These are phyloP conservation scores for Microdochium bolleyi DNA, from an alignment of 2,329 filamentous ascomycete species.

Conservation along the genomic window DNA sequence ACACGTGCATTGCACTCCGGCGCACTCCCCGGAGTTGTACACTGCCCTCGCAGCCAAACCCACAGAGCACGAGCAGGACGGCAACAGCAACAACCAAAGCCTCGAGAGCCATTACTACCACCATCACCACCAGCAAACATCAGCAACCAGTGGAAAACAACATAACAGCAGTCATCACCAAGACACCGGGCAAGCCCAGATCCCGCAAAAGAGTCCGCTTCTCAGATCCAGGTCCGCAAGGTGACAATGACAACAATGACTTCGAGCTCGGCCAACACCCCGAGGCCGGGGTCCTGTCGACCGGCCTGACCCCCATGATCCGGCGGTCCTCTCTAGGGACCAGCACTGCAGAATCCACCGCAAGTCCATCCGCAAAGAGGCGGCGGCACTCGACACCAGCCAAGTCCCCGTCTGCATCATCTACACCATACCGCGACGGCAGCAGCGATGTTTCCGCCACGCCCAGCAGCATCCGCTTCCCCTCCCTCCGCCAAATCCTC, in stretches of 20 bases:
- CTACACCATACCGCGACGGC: constrained; percentile 7
- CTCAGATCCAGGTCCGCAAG: constrained; percentile 44
- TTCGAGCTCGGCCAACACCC: constrained; percentile 14
- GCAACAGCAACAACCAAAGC: neutral
- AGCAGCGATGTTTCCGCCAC: neutral
- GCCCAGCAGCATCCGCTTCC: constrained; percentile 34
- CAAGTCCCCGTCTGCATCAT: neutral
- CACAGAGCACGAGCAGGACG: constrained; percentile 3
- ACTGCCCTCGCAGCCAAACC: neutral
- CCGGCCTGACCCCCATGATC: constrained; percentile 52
- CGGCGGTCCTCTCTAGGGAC: constrained; percentile 36
- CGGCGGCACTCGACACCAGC: constrained; percentile 38
- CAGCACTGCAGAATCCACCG: neutral
- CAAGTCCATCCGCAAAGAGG: constrained; percentile 21
- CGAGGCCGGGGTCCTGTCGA: constrained; percentile 20
- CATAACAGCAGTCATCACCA: constrained; percentile 4
- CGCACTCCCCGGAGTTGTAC: neutral
- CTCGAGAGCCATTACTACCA: too few relatives aligned
- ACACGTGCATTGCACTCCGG: neutral
- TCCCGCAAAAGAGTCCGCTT: constrained; percentile 47
- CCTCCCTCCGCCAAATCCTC: constrained; percentile 44
- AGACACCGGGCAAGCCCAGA: constrained; percentile 19
- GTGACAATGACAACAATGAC: constrained; percentile 11
- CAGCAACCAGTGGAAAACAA: constrained; percentile 1
- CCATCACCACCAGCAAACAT: neutral